These are phyloP conservation scores for Pyricularia pennisetigena DNA, from an alignment of 2,329 filamentous ascomycete genomes.

Conservation along the genomic window DNA sequence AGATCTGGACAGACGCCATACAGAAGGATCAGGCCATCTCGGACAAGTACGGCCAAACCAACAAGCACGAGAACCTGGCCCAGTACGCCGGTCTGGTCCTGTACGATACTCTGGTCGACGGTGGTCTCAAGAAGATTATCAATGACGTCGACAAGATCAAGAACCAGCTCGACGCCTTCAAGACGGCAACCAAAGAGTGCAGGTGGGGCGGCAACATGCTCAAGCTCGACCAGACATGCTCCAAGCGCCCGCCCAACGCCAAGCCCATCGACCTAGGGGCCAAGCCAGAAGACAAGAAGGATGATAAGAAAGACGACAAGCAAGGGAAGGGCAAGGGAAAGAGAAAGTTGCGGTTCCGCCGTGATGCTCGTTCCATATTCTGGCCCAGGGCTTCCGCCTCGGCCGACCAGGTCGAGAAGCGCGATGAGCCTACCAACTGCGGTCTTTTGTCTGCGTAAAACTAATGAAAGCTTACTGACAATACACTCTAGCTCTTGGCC, in stretches of 20 bases:
- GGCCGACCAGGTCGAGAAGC: neutral
- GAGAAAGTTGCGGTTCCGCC: neutral
- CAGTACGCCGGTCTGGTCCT: neutral
- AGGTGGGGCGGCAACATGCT: neutral
- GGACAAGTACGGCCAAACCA: neutral
- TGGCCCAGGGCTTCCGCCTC: neutral
- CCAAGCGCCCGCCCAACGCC: neutral
- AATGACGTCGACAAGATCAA: neutral
- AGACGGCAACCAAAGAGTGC: neutral
- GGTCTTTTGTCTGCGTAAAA: neutral
- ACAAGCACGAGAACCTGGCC: neutral
- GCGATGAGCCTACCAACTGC: neutral
- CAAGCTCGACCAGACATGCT: neutral
- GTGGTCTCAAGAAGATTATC: neutral
- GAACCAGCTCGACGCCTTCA: neutral
- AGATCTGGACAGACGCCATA: neutral
- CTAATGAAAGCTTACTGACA: neutral
- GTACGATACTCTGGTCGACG: neutral
- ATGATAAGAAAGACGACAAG: neutral
- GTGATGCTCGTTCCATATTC: neutral
- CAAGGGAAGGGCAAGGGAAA: neutral
- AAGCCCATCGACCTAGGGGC: neutral
- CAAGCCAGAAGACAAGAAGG: neutral
- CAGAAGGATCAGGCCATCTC: neutral
- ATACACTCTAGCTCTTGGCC: neutral